phyloP scores from a whole-genome alignment of 2,329 filamentous ascomycete genomes.

The Fusarium subglutinans region DNA sequence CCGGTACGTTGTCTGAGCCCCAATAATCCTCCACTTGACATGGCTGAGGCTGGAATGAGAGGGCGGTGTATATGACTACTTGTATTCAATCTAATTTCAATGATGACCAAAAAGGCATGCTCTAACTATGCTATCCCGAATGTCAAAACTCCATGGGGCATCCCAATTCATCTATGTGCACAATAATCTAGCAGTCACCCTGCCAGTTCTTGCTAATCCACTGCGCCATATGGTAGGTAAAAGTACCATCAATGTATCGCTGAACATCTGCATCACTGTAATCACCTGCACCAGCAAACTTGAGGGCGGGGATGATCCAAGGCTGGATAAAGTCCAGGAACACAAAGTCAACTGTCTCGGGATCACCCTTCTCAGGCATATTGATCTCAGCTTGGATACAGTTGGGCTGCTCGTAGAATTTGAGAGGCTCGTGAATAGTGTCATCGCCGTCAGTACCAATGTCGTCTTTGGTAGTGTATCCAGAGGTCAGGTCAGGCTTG shows the following conservation, averaged over 20 bases:
- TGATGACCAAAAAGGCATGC: background rate
- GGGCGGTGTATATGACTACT: background rate
- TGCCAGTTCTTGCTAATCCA: conserved; percentile 71
- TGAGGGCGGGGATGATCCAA: conserved; percentile 80
- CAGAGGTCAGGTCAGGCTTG: conserved; percentile 62
- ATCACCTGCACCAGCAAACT: conserved; percentile 61
- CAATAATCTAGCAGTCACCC: conserved; percentile 51
- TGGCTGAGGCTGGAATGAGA: fast-evolving
- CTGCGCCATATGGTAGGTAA: conserved; percentile 63
- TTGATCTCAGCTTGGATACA: conserved; percentile 76
- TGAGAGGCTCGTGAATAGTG: conserved; percentile 79
- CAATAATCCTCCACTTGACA: fast-evolving
- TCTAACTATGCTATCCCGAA: background rate
- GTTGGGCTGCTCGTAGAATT: conserved; percentile 83
- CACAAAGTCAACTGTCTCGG: conserved; percentile 83
- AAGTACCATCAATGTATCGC: conserved; percentile 62
- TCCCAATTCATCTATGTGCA: background rate
- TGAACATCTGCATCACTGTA: conserved; percentile 60
- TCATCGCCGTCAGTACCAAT: conserved; percentile 87
- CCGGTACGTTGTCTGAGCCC: fast-evolving
- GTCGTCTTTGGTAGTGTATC: conserved; percentile 92
- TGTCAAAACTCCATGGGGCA: conserved; percentile 18
- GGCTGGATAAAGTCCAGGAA: conserved; percentile 92
- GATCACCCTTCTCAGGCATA: conserved; percentile 67
- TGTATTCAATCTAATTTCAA: background rate